A percentile compares a stretch with the other conserved stretches of the same genome.
These are phyloP conservation scores for Penicillium griseofulvum DNA, from an alignment of 2,329 filamentous ascomycete genomes.

Conservation along the genomic window DNA sequence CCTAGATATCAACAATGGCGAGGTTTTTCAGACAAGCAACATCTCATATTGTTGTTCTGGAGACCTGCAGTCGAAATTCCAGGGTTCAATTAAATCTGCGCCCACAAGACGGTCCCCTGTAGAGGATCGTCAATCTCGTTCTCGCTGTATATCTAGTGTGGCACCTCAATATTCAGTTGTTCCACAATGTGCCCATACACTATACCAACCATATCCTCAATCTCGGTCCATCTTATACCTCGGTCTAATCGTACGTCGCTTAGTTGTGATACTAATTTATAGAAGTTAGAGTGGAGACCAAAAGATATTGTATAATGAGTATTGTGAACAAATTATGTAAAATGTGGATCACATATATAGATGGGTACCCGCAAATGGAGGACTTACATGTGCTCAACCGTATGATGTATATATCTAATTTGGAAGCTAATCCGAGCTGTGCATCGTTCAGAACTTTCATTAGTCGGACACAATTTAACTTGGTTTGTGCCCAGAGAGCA, in stretches of 20 bases:
- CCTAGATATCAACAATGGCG: slow-evolving; percentile 2
- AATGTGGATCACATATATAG: not conserved
- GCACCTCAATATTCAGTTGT: not conserved
- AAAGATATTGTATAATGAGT: not conserved
- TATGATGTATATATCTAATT: not conserved
- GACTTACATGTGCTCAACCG: not conserved
- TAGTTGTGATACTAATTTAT: too few relatives aligned
- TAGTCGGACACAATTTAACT: not conserved
- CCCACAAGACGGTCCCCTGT: too few relatives aligned
- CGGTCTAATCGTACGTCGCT: not conserved
- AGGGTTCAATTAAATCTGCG: not conserved
- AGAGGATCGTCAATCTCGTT: not conserved
- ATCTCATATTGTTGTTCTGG: slow-evolving; percentile 13
- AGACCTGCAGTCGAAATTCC: not conserved
- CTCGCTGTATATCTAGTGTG: not conserved
- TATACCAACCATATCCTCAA: not conserved
- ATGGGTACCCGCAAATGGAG: not conserved
- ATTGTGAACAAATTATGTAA: not conserved
- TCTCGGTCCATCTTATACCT: not conserved
- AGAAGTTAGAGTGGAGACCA: not conserved
- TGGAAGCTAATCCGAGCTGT: not conserved
- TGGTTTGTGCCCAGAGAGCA: not conserved
- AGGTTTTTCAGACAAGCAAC: slow-evolving; percentile 8
- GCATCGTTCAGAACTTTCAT: not conserved
- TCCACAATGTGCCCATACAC: not conserved